Conservation (phyloP, 805 yeast species). For the Sugiyamaella marilandica region DNA sequence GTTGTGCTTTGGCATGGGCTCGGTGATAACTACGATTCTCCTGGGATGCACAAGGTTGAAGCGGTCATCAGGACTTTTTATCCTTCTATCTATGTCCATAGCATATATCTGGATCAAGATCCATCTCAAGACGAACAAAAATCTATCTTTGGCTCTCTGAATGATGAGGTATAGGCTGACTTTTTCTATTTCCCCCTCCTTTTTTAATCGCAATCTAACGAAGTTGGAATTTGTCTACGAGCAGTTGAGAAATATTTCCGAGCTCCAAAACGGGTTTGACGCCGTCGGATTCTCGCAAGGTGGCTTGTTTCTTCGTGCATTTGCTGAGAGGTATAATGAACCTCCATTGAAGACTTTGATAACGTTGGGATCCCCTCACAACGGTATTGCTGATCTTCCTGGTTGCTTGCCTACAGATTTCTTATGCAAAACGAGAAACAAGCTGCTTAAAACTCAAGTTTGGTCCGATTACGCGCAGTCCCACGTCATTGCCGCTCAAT, state of each 20-base stretch:
- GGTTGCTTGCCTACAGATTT: conserved; percentile 51
- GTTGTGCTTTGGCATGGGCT: conserved; percentile 82
- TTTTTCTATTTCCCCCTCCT: not conserved
- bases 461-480: conserved; percentile 56
- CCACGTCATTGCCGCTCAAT: conserved; percentile 65
- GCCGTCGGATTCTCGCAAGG: conserved; percentile 82
- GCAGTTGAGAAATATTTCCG: conserved; percentile 43
- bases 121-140: conserved; percentile 49
- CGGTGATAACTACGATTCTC: conserved; percentile 67
- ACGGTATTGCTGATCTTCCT: conserved; percentile 67
- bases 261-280: conserved; percentile 54
- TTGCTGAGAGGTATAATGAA: conserved; percentile 53
- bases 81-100: conserved; percentile 51
- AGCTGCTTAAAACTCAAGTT: conserved; percentile 51
- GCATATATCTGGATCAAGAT: conserved; percentile 48
- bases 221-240: conserved; percentile 49
- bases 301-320: conserved; percentile 69
- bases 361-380: conserved; percentile 79
- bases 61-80: conserved; percentile 39
- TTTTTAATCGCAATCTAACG: not conserved
- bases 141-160: conserved; percentile 57
- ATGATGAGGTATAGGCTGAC: conserved; percentile 37
- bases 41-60: conserved; percentile 48
- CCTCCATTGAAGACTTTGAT: conserved; percentile 47
- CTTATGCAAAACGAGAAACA: conserved; percentile 54